Conservation (phyloP, 2,329 filamentous ascomycete species). For the Mollisiaceae sp. region DNA sequence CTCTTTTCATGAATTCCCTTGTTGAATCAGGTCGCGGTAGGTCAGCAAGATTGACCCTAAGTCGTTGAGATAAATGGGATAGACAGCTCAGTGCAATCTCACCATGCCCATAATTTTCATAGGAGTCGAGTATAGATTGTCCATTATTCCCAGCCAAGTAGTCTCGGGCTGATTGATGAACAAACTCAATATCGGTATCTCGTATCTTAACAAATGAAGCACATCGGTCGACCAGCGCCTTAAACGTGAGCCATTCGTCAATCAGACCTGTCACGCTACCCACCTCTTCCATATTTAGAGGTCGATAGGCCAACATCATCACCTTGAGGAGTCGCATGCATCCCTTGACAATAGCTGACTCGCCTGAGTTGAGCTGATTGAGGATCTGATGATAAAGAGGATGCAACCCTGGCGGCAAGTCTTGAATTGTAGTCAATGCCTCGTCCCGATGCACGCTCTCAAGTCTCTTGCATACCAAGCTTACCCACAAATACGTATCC, state of each 20-base stretch:
- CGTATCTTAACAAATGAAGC: constrained; percentile 38
- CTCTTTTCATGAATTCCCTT: constrained; percentile 25
- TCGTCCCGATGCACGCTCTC: constrained; percentile 21
- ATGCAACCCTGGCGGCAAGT: constrained; percentile 34
- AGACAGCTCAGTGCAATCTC: constrained; percentile 34
- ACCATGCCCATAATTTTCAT: constrained; percentile 28
- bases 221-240: constrained; percentile 31
- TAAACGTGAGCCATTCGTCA: constrained; percentile 19
- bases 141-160: constrained; percentile 33
- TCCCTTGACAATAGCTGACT: constrained; percentile 25
- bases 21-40: constrained; percentile 34
- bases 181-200: constrained; percentile 36
- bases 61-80: constrained; percentile 32
- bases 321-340: constrained; percentile 24
- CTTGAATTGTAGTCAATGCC: constrained; percentile 28
- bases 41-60: constrained; percentile 37
- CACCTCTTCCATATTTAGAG: constrained; percentile 36
- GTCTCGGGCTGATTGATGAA: constrained; percentile 41
- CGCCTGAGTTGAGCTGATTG: constrained; percentile 29
- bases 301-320: constrained; percentile 38
- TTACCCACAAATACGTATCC: constrained; percentile 40
- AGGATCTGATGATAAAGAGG: constrained; percentile 37
- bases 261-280: constrained; percentile 32
- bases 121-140: constrained; percentile 30
- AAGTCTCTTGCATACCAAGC: constrained; percentile 40